Conservation (phyloP, 192 early-diverging fungal species). For the Phlyctochytrium planicorne region DNA sequence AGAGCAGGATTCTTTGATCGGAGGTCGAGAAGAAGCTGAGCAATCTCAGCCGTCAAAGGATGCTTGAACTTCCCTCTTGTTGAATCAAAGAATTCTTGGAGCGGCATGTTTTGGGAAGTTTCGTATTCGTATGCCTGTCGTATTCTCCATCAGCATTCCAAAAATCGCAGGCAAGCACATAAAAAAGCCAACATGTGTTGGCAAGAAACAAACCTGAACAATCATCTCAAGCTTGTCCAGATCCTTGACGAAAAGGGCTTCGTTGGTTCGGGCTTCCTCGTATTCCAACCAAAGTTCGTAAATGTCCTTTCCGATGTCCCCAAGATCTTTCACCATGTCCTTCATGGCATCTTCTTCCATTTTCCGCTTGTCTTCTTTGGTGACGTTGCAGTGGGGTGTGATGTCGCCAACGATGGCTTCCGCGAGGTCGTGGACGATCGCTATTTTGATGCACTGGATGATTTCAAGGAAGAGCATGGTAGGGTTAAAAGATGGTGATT, state of each 20-base stretch:
- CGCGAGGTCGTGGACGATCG: constrained; percentile 90
- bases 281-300: constrained; percentile 36
- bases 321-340: constrained; percentile 42
- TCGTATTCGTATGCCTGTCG: constrained; percentile 7
- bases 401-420: constrained; percentile 89
- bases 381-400: constrained; percentile 76
- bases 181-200: too few relatives aligned
- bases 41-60: background rate
- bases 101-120: background rate
- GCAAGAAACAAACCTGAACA: constrained; percentile 57
- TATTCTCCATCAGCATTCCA: background rate
- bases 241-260: constrained; percentile 80
- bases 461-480: constrained; percentile 10
- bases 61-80: constrained; percentile 1
- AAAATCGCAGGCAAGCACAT: background rate
- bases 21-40: background rate
- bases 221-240: constrained; percentile 94
- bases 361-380: constrained; percentile 72
- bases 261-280: constrained; percentile 66
- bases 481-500: background rate
- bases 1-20: too few relatives aligned
- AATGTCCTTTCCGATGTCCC: background rate
- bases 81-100: background rate
- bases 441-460: constrained; percentile 65
- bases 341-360: constrained; percentile 71